Conservation (phyloP, 441 rosid genomes). For the Pelargonium fulgidum region DNA sequence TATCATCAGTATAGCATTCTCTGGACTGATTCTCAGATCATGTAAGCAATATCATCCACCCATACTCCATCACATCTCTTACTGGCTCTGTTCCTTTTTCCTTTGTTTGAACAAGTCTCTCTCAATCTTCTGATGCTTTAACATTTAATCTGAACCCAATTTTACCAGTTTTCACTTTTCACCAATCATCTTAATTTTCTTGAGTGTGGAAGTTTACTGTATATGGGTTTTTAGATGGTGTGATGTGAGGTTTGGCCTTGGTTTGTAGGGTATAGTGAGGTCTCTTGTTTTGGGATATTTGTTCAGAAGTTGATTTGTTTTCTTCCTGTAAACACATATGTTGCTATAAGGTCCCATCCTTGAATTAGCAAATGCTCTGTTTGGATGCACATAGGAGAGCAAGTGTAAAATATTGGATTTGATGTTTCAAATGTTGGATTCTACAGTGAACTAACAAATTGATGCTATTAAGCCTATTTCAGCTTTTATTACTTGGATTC, state of each 20-base stretch:
- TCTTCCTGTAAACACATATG: background rate
- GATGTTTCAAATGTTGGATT: background rate
- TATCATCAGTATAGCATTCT: conserved; percentile 80
- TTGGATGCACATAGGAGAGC: background rate
- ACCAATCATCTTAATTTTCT: background rate
- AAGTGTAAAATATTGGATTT: background rate
- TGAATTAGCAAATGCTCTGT: background rate
- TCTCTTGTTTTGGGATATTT: conserved; percentile 6
- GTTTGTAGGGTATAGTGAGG: background rate
- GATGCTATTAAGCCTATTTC: background rate
- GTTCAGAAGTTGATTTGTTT: conserved; percentile 3
- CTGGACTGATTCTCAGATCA: conserved; percentile 89
- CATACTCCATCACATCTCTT: conserved; percentile 3
- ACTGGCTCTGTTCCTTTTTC: background rate
- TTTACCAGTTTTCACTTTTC: background rate
- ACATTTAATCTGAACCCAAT: background rate
- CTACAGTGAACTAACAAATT: background rate
- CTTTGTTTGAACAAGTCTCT: background rate
- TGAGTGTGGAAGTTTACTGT: background rate
- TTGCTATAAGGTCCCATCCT: background rate
- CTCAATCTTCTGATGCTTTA: background rate
- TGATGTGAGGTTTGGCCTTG: conserved; percentile 3
- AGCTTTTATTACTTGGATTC: background rate
- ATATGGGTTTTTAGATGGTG: background rate
- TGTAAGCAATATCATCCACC: conserved; percentile 39